Conservation (phyloP, 768 basidiomycete genomes). For the Cubamyces sp. region DNA sequence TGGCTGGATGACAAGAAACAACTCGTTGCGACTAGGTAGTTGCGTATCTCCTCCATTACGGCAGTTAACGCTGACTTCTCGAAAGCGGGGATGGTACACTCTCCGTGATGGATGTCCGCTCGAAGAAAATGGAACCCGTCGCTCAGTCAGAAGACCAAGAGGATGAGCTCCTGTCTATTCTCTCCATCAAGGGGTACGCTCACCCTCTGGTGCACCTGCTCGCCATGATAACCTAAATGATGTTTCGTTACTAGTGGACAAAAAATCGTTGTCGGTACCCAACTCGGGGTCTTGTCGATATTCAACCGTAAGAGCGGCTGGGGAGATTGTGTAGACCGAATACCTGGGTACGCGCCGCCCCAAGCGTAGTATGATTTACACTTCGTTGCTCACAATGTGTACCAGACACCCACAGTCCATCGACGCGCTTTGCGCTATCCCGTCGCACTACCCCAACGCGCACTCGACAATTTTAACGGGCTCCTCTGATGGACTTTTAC, state of each 20-base stretch:
- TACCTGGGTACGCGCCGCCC: slow-evolving; percentile 67
- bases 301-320: slow-evolving; percentile 89
- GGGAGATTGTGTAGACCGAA: slow-evolving; percentile 89
- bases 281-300: slow-evolving; percentile 85
- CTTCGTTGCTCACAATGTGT: too few species aligned
- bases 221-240: neutral
- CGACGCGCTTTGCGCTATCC: slow-evolving; percentile 81
- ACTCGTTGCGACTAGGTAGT: slow-evolving; percentile 80
- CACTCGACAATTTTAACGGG: slow-evolving; percentile 80
- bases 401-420: slow-evolving; percentile 87
- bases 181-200: slow-evolving; percentile 77
- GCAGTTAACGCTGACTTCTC: too few species aligned
- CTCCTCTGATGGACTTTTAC: slow-evolving; percentile 88
- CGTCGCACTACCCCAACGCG: slow-evolving; percentile 60
- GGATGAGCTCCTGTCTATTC: slow-evolving; percentile 87
- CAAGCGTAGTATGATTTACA: neutral
- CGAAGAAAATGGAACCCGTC: slow-evolving; percentile 75
- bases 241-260: slow-evolving; percentile 49
- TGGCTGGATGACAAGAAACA: slow-evolving; percentile 74
- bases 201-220: neutral
- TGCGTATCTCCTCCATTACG: neutral
- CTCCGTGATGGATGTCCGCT: slow-evolving; percentile 89
- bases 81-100: slow-evolving; percentile 89
- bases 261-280: slow-evolving; percentile 88
- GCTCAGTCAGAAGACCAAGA: slow-evolving; percentile 95